phyloP scores from a whole-genome alignment of 2,329 filamentous ascomycete species.

The Xylaria sp. region DNA sequence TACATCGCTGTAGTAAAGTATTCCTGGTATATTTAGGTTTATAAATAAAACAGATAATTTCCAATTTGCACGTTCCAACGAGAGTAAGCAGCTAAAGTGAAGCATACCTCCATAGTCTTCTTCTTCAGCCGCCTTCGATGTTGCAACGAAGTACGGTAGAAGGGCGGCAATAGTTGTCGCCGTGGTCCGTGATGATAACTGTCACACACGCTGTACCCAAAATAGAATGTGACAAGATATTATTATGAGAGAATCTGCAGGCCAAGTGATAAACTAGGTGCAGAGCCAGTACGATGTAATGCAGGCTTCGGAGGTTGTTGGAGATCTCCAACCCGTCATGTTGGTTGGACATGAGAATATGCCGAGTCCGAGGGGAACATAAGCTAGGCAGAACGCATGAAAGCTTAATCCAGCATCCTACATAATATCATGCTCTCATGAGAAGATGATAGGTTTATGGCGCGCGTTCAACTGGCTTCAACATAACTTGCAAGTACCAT shows the following conservation, averaged over 20 bases:
- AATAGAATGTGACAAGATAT: background rate
- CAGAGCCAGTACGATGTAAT: background rate
- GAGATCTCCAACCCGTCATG: constrained; percentile 6
- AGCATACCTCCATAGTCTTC: background rate
- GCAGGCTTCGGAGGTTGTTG: constrained; percentile 9
- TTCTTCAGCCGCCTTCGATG: background rate
- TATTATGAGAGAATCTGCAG: background rate
- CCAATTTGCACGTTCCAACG: background rate
- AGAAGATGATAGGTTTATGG: background rate
- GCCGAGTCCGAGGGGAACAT: background rate
- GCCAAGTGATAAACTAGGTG: background rate
- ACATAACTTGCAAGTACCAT: background rate
- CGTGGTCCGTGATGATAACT: background rate
- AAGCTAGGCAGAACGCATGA: background rate
- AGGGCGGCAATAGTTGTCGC: background rate
- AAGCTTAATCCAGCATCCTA: constrained; percentile 2
- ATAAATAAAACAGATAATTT: background rate
- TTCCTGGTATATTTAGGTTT: no score
- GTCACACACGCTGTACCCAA: background rate
- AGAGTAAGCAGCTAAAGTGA: no score
- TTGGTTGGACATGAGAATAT: background rate
- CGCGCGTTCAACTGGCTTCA: background rate
- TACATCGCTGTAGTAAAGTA: background rate
- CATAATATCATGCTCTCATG: background rate
- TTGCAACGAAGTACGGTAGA: background rate